Evolutionary conservation across 345 rosid species (phyloP).

Genomic region (Eucalyptus grandis): DNA sequence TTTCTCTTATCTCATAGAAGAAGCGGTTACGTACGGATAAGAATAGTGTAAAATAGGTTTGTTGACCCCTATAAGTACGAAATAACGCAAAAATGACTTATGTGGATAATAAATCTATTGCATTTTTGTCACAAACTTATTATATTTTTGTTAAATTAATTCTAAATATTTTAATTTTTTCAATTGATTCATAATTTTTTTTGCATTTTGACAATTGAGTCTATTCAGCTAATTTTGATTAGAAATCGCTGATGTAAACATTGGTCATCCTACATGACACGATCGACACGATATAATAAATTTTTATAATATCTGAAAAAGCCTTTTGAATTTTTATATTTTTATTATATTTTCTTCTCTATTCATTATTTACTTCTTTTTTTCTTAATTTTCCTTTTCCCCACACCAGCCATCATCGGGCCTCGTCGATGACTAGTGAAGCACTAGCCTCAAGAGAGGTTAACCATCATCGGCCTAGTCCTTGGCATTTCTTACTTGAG

Average conservation of each 20-base stretch:
- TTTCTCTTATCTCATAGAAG: not conserved
- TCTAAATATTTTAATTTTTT: rapidly evolving
- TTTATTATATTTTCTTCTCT: no score
- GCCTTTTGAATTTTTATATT: no score
- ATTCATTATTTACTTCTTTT: no score
- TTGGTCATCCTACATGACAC: rapidly evolving
- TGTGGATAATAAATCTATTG: no score
- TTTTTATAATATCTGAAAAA: no score
- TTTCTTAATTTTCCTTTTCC: no score
- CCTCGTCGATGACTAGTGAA: not conserved
- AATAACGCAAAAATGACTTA: not conserved
- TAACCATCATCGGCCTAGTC: not conserved
- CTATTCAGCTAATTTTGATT: rapidly evolving
- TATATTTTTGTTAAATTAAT: rapidly evolving
- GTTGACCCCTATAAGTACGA: not conserved
- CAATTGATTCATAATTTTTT: no score
- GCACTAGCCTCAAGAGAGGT: no score
- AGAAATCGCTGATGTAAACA: rapidly evolving
- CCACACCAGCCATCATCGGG: rapidly evolving
- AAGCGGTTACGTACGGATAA: not conserved
- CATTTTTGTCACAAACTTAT: rapidly evolving
- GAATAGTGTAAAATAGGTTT: not conserved
- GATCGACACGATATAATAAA: rapidly evolving
- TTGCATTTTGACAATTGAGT: no score
- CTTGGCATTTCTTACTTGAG: rapidly evolving